Evolutionary conservation across 2,329 filamentous ascomycete species (phyloP).

Genomic region (Dactylonectria estremocensis): DNA sequence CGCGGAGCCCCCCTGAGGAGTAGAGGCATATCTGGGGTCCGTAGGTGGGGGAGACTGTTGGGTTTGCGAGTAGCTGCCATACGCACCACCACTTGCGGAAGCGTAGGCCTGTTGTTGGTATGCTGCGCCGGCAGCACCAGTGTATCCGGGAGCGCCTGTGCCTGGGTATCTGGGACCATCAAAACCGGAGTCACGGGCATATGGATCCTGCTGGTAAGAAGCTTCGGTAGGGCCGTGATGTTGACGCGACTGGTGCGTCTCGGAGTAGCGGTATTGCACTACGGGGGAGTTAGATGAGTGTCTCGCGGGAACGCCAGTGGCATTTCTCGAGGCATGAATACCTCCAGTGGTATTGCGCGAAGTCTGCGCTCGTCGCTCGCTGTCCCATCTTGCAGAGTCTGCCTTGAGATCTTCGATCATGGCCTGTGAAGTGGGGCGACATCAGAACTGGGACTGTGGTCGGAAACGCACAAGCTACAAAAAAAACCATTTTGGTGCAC

Average conservation of each 20-base stretch:
- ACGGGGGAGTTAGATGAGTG: conserved; percentile 71
- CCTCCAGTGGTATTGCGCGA: conserved; percentile 70
- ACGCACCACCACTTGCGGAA: conserved; percentile 51
- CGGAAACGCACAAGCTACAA: background rate
- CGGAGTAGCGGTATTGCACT: conserved; percentile 72
- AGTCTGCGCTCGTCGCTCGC: conserved; percentile 71
- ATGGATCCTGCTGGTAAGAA: conserved; percentile 54
- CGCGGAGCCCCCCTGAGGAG: conserved; percentile 48
- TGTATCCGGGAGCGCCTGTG: conserved; percentile 65
- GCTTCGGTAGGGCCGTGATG: conserved; percentile 63
- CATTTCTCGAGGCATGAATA: conserved; percentile 69
- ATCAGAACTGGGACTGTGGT: conserved; percentile 30
- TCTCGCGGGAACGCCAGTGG: conserved; percentile 64
- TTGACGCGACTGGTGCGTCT: conserved; percentile 65
- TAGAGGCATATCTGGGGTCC: conserved; percentile 53
- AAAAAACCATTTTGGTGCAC: background rate
- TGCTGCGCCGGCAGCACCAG: conserved; percentile 58
- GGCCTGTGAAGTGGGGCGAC: conserved; percentile 58
- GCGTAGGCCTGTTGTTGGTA: conserved; percentile 52
- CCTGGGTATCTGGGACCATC: conserved; percentile 65
- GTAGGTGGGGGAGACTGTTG: conserved; percentile 52
- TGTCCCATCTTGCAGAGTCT: conserved; percentile 74
- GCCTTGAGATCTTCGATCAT: conserved; percentile 76
- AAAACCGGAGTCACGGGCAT: conserved; percentile 60
- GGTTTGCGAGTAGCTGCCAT: conserved; percentile 51